phyloP scores from a whole-genome alignment of 2,329 filamentous ascomycete species.

The Hymenoscyphus fraxineus region DNA sequence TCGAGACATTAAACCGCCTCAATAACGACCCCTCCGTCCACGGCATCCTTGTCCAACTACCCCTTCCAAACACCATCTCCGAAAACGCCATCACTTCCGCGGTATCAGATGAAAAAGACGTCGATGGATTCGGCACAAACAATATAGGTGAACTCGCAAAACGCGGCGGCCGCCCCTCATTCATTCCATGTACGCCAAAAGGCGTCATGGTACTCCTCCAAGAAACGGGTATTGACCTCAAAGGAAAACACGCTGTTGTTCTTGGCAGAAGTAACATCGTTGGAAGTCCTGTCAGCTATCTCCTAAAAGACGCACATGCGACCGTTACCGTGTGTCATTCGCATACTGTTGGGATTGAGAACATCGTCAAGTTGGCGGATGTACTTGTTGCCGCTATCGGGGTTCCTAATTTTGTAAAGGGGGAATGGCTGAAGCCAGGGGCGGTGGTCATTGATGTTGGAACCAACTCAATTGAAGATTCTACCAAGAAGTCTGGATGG shows the following conservation, averaged over 20 bases:
- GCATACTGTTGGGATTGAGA: slow-evolving; percentile 69
- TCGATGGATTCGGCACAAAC: slow-evolving; percentile 89
- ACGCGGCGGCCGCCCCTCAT: slow-evolving; percentile 82
- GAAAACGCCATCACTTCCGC: slow-evolving; percentile 88
- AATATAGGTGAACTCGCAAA: slow-evolving; percentile 98
- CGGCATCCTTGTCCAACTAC: slow-evolving; percentile 91
- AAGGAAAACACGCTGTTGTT: slow-evolving; percentile 91
- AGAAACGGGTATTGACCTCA: slow-evolving; percentile 76
- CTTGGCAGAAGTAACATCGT: slow-evolving; percentile 96
- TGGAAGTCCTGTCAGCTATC: slow-evolving; percentile 91
- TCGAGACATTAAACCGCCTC: slow-evolving; percentile 74
- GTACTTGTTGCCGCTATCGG: slow-evolving; percentile 92
- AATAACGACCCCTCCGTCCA: slow-evolving; percentile 87
- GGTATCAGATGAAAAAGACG: slow-evolving; percentile 91
- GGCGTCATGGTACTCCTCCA: slow-evolving; percentile 91
- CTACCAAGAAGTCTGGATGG: slow-evolving; percentile 86
- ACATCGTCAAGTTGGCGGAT: slow-evolving; percentile 78
- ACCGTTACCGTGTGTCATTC: slow-evolving; percentile 97
- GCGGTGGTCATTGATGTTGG: slow-evolving; percentile 97
- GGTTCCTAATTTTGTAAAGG: slow-evolving; percentile 80
- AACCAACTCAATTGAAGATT: slow-evolving; percentile 90
- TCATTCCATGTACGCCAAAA: slow-evolving; percentile 93
- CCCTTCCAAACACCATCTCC: slow-evolving; percentile 82
- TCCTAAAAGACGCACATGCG: slow-evolving; percentile 91
- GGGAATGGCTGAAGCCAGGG: slow-evolving; percentile 91